Evolutionary conservation across 2,329 filamentous ascomycete species (phyloP).

Genomic region (Ophiostoma sp.): DNA sequence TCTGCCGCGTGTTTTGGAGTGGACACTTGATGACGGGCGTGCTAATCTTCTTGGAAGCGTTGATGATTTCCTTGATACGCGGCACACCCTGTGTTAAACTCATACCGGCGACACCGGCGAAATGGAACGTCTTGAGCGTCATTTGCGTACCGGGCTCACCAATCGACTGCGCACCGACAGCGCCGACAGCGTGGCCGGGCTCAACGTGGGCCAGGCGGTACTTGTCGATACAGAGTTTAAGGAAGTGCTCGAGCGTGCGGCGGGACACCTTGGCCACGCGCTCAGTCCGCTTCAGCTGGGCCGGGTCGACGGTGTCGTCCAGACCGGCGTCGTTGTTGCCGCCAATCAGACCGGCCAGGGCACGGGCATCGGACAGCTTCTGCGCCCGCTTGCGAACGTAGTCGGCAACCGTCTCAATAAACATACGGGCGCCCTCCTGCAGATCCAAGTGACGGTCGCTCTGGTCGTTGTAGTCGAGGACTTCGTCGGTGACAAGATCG

Average conservation of each 20-base stretch:
- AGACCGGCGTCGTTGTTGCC: constrained; percentile 29
- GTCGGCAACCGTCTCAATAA: constrained; percentile 73
- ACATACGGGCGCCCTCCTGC: constrained; percentile 78
- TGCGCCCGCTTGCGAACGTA: constrained; percentile 66
- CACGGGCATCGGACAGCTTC: constrained; percentile 54
- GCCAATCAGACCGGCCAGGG: constrained; percentile 52
- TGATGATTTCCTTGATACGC: constrained; percentile 99
- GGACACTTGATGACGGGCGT: constrained; percentile 92
- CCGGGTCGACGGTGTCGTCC: constrained; percentile 32
- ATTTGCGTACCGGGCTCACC: constrained; percentile 98
- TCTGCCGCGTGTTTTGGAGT: constrained; percentile 70
- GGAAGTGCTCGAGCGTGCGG: constrained; percentile 71
- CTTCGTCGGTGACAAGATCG: constrained; percentile 60
- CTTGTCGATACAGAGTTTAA: constrained; percentile 80
- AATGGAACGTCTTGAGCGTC: constrained; percentile 99
- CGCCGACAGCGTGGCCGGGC: constrained; percentile 92
- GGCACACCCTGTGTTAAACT: constrained; percentile 99
- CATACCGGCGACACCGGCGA: constrained; percentile 99
- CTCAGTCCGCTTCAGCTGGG: constrained; percentile 53
- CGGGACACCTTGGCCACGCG: constrained; percentile 82
- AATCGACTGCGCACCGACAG: constrained; percentile 95
- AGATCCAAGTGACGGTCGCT: constrained; percentile 71
- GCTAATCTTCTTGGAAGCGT: constrained; percentile 89
- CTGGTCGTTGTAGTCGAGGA: constrained; percentile 68
- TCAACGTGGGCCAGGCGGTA: constrained; percentile 90